Evolutionary conservation across 78 protist species (phyloP).

Genomic region (Tieghemostelium lacteum): DNA sequence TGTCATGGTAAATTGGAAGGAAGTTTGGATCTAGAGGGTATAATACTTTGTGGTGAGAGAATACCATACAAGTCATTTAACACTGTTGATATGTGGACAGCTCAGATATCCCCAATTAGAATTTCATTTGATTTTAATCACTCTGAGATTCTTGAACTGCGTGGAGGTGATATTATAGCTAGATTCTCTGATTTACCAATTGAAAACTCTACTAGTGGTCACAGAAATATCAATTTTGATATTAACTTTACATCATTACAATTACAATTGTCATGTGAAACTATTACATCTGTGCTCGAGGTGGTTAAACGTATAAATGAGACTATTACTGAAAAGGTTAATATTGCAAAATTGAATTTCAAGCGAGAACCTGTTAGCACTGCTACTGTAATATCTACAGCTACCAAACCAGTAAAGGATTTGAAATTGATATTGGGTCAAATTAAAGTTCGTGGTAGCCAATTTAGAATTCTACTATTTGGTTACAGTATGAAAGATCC

Average conservation of each 20-base stretch:
- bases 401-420: background rate
- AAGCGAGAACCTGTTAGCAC: background rate
- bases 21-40: slow-evolving; percentile 48
- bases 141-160: slow-evolving; percentile 41
- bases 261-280: slow-evolving; percentile 57
- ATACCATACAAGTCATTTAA: slow-evolving; percentile 3
- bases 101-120: slow-evolving; percentile 45
- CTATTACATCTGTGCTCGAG: slow-evolving; percentile 55
- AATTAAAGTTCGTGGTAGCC: slow-evolving; percentile 57
- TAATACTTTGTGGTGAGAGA: slow-evolving; percentile 54
- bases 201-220: background rate
- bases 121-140: slow-evolving; percentile 75
- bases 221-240: slow-evolving; percentile 36
- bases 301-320: slow-evolving; percentile 52
- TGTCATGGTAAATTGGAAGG: slow-evolving; percentile 74
- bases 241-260: slow-evolving; percentile 18
- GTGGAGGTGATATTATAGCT: slow-evolving; percentile 33
- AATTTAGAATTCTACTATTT: slow-evolving; percentile 39
- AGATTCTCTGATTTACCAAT: slow-evolving; percentile 54
- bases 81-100: slow-evolving; percentile 68
- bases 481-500: slow-evolving; percentile 72
- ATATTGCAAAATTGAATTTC: slow-evolving; percentile 24
- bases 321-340: slow-evolving; percentile 36
- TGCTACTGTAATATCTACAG: background rate
- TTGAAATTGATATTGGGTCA: slow-evolving; percentile 43